A percentile compares a stretch with the other conserved stretches of the same genome.
Evolutionary conservation across 2,329 filamentous ascomycete genomes (phyloP).

Genomic region (Fusarium decemcellulare): DNA sequence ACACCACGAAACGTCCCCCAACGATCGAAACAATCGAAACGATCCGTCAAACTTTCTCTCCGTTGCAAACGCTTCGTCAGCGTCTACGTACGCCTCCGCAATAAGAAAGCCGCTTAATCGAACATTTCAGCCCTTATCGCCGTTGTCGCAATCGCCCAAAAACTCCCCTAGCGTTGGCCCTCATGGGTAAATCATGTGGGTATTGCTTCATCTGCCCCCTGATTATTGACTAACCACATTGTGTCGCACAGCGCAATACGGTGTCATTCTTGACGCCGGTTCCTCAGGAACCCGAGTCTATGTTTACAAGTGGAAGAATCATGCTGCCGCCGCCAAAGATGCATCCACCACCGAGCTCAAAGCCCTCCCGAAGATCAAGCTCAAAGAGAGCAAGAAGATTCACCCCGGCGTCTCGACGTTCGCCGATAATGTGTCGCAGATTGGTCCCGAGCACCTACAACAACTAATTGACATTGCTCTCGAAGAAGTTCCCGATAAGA

Average conservation of each 20-base stretch:
- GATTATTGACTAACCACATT: conserved; percentile 33
- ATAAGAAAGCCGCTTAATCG: conserved; percentile 12
- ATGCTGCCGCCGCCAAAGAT: conserved; percentile 73
- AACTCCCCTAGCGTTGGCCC: conserved; percentile 20
- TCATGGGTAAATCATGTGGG: conserved; percentile 57
- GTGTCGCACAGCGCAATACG: conserved; percentile 74
- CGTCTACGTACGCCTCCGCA: background rate
- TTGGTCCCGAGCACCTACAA: conserved; percentile 87
- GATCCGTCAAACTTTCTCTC: background rate
- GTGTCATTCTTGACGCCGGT: conserved; percentile 96
- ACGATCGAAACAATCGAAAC: conserved; percentile 10
- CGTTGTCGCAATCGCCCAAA: conserved; percentile 10
- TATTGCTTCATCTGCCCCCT: conserved; percentile 19
- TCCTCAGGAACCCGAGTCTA: conserved; percentile 97
- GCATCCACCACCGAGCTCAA: conserved; percentile 60
- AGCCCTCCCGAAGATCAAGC: conserved; percentile 83
- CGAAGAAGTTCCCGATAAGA: conserved; percentile 80
- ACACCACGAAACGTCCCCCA: conserved; percentile 19
- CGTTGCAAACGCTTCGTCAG: background rate
- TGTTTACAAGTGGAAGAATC: conserved; percentile 93
- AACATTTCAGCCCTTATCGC: background rate
- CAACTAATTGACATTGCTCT: conserved; percentile 86
- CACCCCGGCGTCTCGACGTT: conserved; percentile 94
- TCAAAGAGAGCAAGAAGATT: conserved; percentile 93
- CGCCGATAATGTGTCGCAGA: conserved; percentile 79